phyloP scores from a whole-genome alignment of 2,329 filamentous ascomycete genomes.

The Akanthomyces uredinophilus region DNA sequence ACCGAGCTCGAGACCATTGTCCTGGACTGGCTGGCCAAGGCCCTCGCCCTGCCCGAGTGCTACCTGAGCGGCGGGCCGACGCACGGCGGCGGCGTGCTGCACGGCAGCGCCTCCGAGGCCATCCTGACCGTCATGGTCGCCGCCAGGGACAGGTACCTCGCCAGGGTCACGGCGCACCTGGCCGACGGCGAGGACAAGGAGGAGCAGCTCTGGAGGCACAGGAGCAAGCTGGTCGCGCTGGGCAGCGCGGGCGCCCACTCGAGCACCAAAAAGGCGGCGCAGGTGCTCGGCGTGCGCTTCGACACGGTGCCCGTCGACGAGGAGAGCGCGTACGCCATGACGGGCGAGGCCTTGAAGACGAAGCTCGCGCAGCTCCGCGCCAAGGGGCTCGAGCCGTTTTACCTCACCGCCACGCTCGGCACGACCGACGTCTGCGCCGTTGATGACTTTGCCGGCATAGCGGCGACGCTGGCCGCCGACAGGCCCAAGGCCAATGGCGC shows the following conservation, averaged over 20 bases:
- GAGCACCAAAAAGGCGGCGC: slow-evolving; percentile 79
- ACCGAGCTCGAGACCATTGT: slow-evolving; percentile 93
- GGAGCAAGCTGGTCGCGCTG: slow-evolving; percentile 63
- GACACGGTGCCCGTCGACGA: slow-evolving; percentile 59
- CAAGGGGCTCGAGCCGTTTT: slow-evolving; percentile 77
- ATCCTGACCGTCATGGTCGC: slow-evolving; percentile 83
- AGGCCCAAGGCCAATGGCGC: slow-evolving; percentile 2
- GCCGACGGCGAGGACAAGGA: slow-evolving; percentile 60
- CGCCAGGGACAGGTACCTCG: slow-evolving; percentile 73
- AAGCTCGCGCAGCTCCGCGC: slow-evolving; percentile 61
- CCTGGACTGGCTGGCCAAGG: slow-evolving; percentile 82
- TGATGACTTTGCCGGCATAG: slow-evolving; percentile 73
- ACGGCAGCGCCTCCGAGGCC: slow-evolving; percentile 84
- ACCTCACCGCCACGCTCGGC: slow-evolving; percentile 76
- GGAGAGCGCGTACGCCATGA: slow-evolving; percentile 65
- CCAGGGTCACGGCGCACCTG: slow-evolving; percentile 50
- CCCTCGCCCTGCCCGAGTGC: slow-evolving; percentile 65
- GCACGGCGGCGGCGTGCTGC: slow-evolving; percentile 83
- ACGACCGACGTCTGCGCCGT: slow-evolving; percentile 85
- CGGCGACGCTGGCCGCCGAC: slow-evolving; percentile 35
- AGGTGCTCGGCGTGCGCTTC: slow-evolving; percentile 81
- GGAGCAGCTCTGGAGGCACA: slow-evolving; percentile 55
- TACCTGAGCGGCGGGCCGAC: slow-evolving; percentile 67
- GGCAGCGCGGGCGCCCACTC: slow-evolving; percentile 77
- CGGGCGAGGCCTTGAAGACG: slow-evolving; percentile 53